Evolutionary conservation across 306 rosid genomes (phyloP).

Genomic region (Comarum palustre): DNA sequence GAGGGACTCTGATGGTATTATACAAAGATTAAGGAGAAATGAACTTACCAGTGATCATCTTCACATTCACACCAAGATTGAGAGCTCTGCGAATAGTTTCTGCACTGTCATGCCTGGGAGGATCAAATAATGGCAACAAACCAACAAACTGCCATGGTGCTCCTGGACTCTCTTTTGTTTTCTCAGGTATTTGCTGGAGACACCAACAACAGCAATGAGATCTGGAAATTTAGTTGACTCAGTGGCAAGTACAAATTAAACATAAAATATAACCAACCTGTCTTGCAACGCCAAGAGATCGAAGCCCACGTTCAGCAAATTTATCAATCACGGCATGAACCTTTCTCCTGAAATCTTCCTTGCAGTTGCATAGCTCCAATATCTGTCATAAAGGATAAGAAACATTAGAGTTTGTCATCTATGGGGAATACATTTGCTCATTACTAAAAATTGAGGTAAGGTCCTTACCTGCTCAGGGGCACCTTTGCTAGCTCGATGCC

Average conservation of each 20-base stretch:
- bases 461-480: constrained; percentile 97
- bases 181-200: constrained; percentile 80
- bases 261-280: constrained; percentile 54
- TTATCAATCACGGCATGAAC: constrained; percentile 75
- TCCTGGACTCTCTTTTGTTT: constrained; percentile 69
- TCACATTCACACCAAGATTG: constrained; percentile 97
- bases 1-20: neutral
- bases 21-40: constrained; percentile 13
- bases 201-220: constrained; percentile 22
- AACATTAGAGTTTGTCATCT: constrained; percentile 17
- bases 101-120: constrained; percentile 99
- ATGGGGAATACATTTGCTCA: constrained; percentile 6
- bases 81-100: constrained; percentile 97
- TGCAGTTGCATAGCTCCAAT: constrained; percentile 81
- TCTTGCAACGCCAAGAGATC: constrained; percentile 92
- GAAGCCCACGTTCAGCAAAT: constrained; percentile 97
- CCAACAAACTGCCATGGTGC: constrained; percentile 94
- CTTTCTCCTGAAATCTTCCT: constrained; percentile 68
- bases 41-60: constrained; percentile 92
- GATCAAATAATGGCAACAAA: constrained; percentile 86
- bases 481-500: constrained; percentile 97
- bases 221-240: constrained; percentile 12
- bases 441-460: constrained; percentile 15
- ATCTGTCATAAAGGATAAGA: constrained; percentile 48
- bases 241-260: constrained; percentile 11